A percentile compares a stretch with the other conserved stretches of the same genome.
Conservation (phyloP, 257 asterid genomes). For the Solanum neorickii region DNA sequence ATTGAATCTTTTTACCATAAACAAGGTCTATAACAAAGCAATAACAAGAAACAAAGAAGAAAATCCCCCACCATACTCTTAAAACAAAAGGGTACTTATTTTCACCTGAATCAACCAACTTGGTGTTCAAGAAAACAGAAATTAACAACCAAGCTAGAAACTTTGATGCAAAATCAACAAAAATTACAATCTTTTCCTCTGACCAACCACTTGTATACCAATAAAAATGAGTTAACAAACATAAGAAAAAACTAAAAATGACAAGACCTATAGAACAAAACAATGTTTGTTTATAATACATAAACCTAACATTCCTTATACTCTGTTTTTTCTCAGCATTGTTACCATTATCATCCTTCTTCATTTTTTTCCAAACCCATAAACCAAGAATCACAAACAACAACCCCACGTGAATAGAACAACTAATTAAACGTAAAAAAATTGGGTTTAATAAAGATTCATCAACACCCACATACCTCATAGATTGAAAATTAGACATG, state of each 20-base stretch:
- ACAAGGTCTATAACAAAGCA: slow-evolving; percentile 48
- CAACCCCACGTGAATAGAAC: slow-evolving; percentile 38
- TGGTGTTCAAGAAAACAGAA: slow-evolving; percentile 35
- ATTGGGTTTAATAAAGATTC: slow-evolving; percentile 32
- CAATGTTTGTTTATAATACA: slow-evolving; percentile 23
- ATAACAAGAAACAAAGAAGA: slow-evolving; percentile 48
- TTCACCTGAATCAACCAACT: slow-evolving; percentile 21
- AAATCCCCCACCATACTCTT: slow-evolving; percentile 67
- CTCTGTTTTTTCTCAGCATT: slow-evolving; percentile 9
- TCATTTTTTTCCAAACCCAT: slow-evolving; percentile 27
- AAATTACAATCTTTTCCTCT: slow-evolving; percentile 51
- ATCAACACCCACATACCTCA: slow-evolving; percentile 4
- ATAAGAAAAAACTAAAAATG: slow-evolving; percentile 30
- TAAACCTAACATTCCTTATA: not conserved
- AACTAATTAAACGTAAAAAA: slow-evolving; percentile 38
- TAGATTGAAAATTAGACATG: slow-evolving; percentile 10
- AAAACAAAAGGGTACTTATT: slow-evolving; percentile 43
- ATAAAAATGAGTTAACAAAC: slow-evolving; percentile 37
- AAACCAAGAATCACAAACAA: slow-evolving; percentile 9
- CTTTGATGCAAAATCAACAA: slow-evolving; percentile 44
- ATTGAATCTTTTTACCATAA: slow-evolving; percentile 21
- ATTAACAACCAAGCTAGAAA: slow-evolving; percentile 48
- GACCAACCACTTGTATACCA: slow-evolving; percentile 64
- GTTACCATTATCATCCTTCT: not conserved
- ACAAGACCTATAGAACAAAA: slow-evolving; percentile 37